Evolutionary conservation across 345 rosid genomes (phyloP).

Genomic region (Triadica sebifera): DNA sequence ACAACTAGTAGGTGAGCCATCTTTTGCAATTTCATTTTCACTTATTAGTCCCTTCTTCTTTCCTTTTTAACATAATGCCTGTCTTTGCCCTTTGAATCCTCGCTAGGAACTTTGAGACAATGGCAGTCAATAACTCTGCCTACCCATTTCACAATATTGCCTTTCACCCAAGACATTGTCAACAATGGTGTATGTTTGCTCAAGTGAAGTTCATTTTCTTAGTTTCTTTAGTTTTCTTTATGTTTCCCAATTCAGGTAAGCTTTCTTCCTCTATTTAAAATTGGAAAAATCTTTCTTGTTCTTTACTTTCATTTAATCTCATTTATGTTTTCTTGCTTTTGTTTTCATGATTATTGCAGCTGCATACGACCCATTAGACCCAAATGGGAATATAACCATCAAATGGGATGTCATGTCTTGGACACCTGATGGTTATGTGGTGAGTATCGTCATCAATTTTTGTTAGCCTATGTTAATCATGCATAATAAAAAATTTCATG

Average conservation of each 20-base stretch:
- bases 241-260: conserved; percentile 43
- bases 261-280: not conserved
- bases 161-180: not conserved
- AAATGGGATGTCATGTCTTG: conserved; percentile 78
- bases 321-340: not conserved
- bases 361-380: conserved; percentile 75
- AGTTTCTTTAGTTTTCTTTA: conserved; percentile 25
- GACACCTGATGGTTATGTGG: conserved; percentile 79
- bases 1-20: conserved; percentile 49
- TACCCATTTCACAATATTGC: not conserved
- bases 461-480: too few relatives aligned
- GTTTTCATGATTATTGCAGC: conserved; percentile 28
- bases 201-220: conserved; percentile 27
- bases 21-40: conserved; percentile 16
- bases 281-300: too few relatives aligned
- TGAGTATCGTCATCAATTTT: conserved; percentile 21
- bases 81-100: conserved; percentile 15
- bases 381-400: conserved; percentile 69
- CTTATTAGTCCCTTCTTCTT: not conserved
- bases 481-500: too few relatives aligned
- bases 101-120: conserved; percentile 6
- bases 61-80: conserved; percentile 20
- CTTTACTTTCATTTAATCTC: not conserved
- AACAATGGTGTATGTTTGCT: conserved; percentile 7
- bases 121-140: conserved; percentile 20